Evolutionary conservation across 768 basidiomycete genomes (phyloP).

Genomic region (Megacollybia marginata): DNA sequence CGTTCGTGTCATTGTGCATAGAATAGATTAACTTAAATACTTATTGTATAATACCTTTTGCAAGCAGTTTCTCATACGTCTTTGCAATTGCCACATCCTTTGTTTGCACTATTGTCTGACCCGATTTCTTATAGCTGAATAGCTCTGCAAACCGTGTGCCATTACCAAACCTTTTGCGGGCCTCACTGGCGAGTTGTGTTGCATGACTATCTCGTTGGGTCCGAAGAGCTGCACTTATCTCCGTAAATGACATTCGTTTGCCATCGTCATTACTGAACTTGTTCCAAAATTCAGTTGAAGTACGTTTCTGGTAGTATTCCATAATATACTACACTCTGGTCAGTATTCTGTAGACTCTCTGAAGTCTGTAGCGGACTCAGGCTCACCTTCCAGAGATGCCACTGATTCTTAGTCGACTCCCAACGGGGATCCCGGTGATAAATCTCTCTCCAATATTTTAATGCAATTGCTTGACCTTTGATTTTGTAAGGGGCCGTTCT

Average conservation of each 20-base stretch:
- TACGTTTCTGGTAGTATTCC: conserved; percentile 6
- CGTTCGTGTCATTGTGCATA: conserved; percentile 22
- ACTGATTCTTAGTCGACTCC: conserved; percentile 4
- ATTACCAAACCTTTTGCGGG: conserved; percentile 8
- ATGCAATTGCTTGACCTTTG: not conserved
- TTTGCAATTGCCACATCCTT: conserved; percentile 8
- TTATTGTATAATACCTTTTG: not conserved
- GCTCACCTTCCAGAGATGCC: conserved; percentile 10
- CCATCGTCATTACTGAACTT: conserved; percentile 4
- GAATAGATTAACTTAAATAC: not conserved
- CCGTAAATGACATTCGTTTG: not conserved
- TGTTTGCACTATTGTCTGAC: conserved; percentile 4
- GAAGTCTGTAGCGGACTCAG: not conserved
- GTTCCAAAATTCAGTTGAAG: conserved; percentile 11
- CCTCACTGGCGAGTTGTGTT: conserved; percentile 3
- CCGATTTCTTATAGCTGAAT: conserved; percentile 13
- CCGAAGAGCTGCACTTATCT: not conserved
- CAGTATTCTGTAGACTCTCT: not conserved
- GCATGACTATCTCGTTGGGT: not conserved
- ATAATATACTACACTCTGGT: conserved; percentile 5
- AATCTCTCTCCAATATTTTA: not conserved
- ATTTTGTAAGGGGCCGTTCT: not conserved
- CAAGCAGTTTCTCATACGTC: conserved; percentile 2
- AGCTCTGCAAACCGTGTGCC: conserved; percentile 3
- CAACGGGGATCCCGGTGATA: not conserved